Conservation (phyloP, 1,139 yeast species). For the Magnusiomyces paraingens region DNA sequence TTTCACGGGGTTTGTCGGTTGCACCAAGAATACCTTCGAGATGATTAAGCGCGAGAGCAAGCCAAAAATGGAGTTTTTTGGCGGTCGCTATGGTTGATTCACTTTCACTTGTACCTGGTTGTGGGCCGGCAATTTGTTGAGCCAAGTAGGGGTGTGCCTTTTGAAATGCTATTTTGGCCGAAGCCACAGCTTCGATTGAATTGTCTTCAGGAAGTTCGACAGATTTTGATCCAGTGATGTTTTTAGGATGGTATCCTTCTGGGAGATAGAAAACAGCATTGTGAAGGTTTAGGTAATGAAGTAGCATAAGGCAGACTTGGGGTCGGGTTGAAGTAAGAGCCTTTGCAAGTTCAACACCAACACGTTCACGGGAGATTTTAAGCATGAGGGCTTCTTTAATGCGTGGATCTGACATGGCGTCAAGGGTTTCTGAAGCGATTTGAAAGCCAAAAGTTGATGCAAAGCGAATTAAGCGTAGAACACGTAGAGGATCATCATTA, state of each 20-base stretch:
- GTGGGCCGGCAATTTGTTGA: neutral
- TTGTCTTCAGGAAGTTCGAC: neutral
- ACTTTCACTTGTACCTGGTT: neutral
- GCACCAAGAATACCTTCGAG: constrained; percentile 40
- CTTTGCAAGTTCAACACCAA: constrained; percentile 80
- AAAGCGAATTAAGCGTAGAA: constrained; percentile 75
- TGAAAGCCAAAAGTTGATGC: constrained; percentile 70
- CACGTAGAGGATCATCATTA: constrained; percentile 87
- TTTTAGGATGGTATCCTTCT: neutral
- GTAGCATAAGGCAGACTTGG: constrained; percentile 53
- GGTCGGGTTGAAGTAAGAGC: constrained; percentile 61
- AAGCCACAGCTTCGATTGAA: neutral
- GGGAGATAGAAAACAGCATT: constrained; percentile 47
- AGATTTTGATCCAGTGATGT: neutral
- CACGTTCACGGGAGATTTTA: constrained; percentile 85
- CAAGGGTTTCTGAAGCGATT: constrained; percentile 52
- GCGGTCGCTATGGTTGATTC: neutral
- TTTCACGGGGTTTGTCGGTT: constrained; percentile 30
- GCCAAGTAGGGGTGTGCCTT: neutral
- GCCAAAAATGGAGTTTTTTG: constrained; percentile 11
- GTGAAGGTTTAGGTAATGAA: constrained; percentile 50
- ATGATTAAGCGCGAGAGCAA: constrained; percentile 36
- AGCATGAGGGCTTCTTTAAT: constrained; percentile 54
- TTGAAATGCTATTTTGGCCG: neutral
- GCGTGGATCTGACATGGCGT: constrained; percentile 57